Evolutionary conservation across 1,139 yeast genomes (phyloP).

Genomic region (Saccharomyces uvarum): DNA sequence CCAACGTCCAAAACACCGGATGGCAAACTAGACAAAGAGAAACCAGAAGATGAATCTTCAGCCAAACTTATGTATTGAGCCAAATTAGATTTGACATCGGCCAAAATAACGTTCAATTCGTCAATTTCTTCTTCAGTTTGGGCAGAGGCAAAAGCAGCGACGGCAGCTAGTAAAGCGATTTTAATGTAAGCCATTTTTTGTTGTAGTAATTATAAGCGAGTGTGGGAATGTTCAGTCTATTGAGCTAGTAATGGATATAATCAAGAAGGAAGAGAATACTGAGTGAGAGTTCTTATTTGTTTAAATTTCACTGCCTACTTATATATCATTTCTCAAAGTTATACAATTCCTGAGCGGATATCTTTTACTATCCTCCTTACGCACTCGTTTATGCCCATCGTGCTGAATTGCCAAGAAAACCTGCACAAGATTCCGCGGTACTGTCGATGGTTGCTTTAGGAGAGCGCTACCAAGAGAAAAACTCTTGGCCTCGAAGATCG

Average conservation of each 20-base stretch:
- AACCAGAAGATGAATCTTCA: conserved; percentile 11
- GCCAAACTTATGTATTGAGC: conserved; percentile 16
- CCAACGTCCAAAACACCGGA: conserved; percentile 33
- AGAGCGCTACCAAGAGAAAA: not conserved
- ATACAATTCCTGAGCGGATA: too few species aligned
- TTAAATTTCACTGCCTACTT: not conserved
- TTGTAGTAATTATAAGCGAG: not conserved
- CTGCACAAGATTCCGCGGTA: not conserved
- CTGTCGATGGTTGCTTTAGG: not conserved
- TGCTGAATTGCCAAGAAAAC: too few species aligned
- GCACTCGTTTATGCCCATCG: too few species aligned
- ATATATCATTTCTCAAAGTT: not conserved
- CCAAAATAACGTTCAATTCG: conserved; percentile 5
- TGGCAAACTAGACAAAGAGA: conserved; percentile 20
- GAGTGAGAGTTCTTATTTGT: not conserved
- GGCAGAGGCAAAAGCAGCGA: conserved; percentile 7
- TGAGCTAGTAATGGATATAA: not conserved
- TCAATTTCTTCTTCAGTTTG: conserved; percentile 3
- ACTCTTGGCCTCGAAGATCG: not conserved
- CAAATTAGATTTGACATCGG: conserved; percentile 11
- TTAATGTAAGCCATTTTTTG: not conserved
- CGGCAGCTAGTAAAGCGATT: conserved; percentile 2
- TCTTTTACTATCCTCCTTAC: too few species aligned
- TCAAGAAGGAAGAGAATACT: not conserved
- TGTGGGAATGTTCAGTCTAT: not conserved